These are phyloP conservation scores for Neocucurbitaria cava DNA, from an alignment of 2,329 filamentous ascomycete genomes.

Conservation along the genomic window DNA sequence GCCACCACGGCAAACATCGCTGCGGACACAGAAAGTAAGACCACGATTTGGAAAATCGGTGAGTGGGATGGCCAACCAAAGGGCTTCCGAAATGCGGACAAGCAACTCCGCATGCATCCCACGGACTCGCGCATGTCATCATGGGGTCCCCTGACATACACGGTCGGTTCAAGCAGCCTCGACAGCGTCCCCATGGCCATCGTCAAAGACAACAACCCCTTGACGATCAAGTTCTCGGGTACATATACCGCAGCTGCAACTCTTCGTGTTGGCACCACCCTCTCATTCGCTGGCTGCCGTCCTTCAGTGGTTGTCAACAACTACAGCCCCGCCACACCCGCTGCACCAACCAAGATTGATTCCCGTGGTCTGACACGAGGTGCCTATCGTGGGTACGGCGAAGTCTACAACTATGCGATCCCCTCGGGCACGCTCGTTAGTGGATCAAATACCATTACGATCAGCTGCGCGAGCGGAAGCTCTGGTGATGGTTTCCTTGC, in stretches of 20 bases:
- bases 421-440: constrained; percentile 64
- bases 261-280: constrained; percentile 69
- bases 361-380: constrained; percentile 70
- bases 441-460: constrained; percentile 69
- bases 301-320: constrained; percentile 65
- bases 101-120: constrained; percentile 73
- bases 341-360: constrained; percentile 68
- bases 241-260: constrained; percentile 61
- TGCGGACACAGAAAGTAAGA: constrained; percentile 56
- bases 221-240: constrained; percentile 67
- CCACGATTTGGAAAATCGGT: constrained; percentile 68
- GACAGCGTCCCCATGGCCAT: constrained; percentile 70
- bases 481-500: constrained; percentile 62
- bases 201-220: constrained; percentile 66
- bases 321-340: constrained; percentile 57
- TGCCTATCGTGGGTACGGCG: constrained; percentile 68
- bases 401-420: constrained; percentile 69
- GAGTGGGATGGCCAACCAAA: constrained; percentile 66
- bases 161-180: constrained; percentile 62
- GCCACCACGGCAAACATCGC: constrained; percentile 60
- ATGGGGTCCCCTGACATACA: constrained; percentile 68
- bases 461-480: constrained; percentile 66
- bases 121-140: constrained; percentile 68
- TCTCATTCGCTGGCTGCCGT: constrained; percentile 66
- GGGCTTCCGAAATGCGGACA: constrained; percentile 71